These are phyloP conservation scores for Penicillium coprophilum DNA, from an alignment of 495 filamentous ascomycete genomes.

Conservation along the genomic window DNA sequence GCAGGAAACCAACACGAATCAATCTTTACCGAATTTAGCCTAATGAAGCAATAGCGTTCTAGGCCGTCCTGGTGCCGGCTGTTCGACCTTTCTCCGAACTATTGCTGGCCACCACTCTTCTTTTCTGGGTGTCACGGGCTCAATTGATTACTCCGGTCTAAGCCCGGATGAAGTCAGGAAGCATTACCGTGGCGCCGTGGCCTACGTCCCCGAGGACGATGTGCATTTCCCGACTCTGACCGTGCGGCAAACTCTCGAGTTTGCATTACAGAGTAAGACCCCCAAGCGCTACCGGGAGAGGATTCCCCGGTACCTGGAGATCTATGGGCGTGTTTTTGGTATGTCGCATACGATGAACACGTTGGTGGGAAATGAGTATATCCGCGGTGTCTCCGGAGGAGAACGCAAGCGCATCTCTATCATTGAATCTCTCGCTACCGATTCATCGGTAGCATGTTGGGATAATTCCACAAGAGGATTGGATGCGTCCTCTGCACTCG, in stretches of 20 bases:
- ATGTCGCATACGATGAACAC: constrained; percentile 81
- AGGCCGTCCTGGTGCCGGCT: constrained; percentile 81
- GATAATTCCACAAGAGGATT: constrained; percentile 83
- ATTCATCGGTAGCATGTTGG: constrained; percentile 75
- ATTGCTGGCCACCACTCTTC: constrained; percentile 78
- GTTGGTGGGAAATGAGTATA: constrained; percentile 76
- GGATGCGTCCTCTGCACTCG: constrained; percentile 78
- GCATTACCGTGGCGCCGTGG: constrained; percentile 72
- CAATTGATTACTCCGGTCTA: constrained; percentile 77
- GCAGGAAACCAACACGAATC: constrained; percentile 6
- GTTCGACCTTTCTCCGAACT: constrained; percentile 83
- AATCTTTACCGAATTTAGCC: not conserved
- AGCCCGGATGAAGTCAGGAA: constrained; percentile 57
- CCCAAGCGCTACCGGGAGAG: constrained; percentile 68
- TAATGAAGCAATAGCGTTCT: constrained; percentile 53
- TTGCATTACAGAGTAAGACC: constrained; percentile 75
- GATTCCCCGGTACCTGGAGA: constrained; percentile 66
- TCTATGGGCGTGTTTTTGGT: constrained; percentile 76
- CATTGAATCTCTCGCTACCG: constrained; percentile 62
- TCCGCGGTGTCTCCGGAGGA: constrained; percentile 85
- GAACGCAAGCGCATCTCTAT: constrained; percentile 68
- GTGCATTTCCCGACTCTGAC: constrained; percentile 78
- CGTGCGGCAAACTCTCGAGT: constrained; percentile 79
- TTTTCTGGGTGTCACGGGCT: constrained; percentile 73
- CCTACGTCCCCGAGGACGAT: constrained; percentile 83